Evolutionary conservation across 768 basidiomycete species (phyloP).

Genomic region (Tylopilus subfusipes): DNA sequence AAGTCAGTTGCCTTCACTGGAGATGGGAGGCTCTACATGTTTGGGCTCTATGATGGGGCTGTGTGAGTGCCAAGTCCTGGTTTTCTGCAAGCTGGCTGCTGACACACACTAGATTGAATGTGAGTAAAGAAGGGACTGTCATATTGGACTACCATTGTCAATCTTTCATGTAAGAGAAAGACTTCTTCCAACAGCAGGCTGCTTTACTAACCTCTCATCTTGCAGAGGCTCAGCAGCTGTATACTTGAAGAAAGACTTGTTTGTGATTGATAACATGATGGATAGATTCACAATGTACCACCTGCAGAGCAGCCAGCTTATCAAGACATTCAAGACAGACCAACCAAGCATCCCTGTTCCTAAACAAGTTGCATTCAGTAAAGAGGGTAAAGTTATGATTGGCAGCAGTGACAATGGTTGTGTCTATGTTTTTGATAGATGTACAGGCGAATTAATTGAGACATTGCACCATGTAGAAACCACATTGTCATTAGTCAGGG

Average conservation of each 20-base stretch:
- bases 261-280: not conserved
- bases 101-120: not conserved
- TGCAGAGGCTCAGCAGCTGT: not conserved
- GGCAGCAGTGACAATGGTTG: not conserved
- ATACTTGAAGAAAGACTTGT: not conserved
- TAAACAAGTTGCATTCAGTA: not conserved
- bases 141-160: not conserved
- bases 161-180: not conserved
- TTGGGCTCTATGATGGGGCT: not conserved
- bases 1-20: not conserved
- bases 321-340: not conserved
- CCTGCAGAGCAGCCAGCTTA: not conserved
- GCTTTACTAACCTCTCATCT: not conserved
- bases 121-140: not conserved
- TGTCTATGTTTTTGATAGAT: not conserved
- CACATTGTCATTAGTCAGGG: too few species aligned
- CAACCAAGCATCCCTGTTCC: not conserved
- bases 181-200: too few species aligned
- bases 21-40: not conserved
- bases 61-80: not conserved
- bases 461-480: not conserved
- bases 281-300: not conserved
- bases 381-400: not conserved
- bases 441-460: not conserved
- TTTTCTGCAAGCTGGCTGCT: too few species aligned